Conservation (phyloP, 495 filamentous ascomycete genomes). For the Trichoderma virens region DNA sequence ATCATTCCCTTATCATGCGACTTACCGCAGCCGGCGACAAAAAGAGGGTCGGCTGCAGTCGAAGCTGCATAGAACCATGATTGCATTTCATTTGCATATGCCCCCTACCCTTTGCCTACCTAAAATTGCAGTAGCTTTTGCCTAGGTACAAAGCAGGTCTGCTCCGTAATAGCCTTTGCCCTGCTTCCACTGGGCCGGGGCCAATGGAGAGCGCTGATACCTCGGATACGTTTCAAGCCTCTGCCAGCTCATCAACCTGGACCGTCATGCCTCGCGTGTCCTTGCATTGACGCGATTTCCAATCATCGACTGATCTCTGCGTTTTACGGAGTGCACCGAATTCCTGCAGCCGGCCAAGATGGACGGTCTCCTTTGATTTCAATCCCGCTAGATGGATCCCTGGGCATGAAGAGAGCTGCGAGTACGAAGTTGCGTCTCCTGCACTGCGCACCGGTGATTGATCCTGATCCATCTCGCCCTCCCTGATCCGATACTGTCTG, state of each 20-base stretch:
- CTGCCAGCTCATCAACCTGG: slow-evolving; percentile 4
- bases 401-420: background rate
- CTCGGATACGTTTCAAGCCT: slow-evolving; percentile 1
- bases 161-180: background rate
- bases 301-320: background rate
- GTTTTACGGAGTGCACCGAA: background rate
- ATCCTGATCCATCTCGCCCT: background rate
- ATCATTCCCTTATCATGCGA: no score
- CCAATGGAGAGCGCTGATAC: background rate
- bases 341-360: background rate
- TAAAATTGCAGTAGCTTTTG: background rate
- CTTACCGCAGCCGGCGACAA: no score
- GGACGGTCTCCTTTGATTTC: background rate
- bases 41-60: no score
- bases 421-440: background rate
- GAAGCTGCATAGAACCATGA: background rate
- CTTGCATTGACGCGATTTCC: background rate
- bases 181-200: background rate
- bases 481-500: background rate
- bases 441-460: background rate
- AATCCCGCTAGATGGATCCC: background rate
- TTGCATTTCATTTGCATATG: no score
- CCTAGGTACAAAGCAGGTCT: background rate
- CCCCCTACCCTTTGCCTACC: no score
- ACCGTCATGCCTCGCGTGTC: background rate